These are phyloP conservation scores for Daucus carota DNA, from an alignment of 129 eudicot genomes.

Conservation along the genomic window DNA sequence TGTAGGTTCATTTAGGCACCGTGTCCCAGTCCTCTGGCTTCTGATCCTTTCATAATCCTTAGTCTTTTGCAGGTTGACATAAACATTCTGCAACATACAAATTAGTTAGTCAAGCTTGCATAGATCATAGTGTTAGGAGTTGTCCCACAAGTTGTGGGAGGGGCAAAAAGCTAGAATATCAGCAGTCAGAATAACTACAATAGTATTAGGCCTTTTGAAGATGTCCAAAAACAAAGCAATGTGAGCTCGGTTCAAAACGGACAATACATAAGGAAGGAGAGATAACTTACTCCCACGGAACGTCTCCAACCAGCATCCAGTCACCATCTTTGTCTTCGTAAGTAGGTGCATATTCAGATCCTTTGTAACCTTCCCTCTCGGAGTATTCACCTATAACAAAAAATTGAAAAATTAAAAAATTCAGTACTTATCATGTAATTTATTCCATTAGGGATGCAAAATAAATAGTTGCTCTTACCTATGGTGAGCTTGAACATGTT, in stretches of 20 bases:
- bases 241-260: no score
- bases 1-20: constrained; percentile 22
- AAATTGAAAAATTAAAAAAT: no score
- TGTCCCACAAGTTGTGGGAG: no score
- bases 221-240: no score
- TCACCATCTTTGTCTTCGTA: constrained; percentile 96
- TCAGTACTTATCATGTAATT: no score
- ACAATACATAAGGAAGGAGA: not conserved
- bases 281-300: constrained; percentile 75
- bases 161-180: no score
- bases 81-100: constrained; percentile 58
- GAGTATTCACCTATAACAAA: constrained; percentile 39
- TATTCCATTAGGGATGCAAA: no score
- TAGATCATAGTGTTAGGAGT: no score
- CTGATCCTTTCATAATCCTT: constrained; percentile 79
- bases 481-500: constrained; percentile 65
- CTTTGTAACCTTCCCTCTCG: constrained; percentile 83
- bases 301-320: constrained; percentile 95
- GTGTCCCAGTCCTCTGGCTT: constrained; percentile 64
- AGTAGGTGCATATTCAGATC: constrained; percentile 73
- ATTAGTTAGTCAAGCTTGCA: not conserved
- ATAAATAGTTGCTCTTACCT: constrained; percentile 18
- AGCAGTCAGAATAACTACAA: no score
- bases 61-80: constrained; percentile 66
- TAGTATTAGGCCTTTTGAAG: no score